These are phyloP conservation scores for Physcomitrium patens DNA, from an alignment of 225 moss, liverwort and hornwort genomes.

Conservation along the genomic window DNA sequence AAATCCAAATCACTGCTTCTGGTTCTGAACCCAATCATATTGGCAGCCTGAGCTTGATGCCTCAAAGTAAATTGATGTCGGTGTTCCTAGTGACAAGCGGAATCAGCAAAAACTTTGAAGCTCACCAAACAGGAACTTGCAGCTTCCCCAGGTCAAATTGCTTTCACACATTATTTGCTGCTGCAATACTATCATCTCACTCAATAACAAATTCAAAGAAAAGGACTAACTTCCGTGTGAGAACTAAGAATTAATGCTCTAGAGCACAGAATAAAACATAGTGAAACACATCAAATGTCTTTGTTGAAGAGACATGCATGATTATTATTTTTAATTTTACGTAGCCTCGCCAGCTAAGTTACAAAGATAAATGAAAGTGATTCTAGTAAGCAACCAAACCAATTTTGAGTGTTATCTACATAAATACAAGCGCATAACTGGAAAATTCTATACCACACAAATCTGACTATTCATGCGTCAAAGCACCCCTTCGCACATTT, in stretches of 20 bases:
- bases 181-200: background rate
- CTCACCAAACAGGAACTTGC: too few relatives aligned
- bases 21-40: too few relatives aligned
- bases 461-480: conserved; percentile 14
- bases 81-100: too few relatives aligned
- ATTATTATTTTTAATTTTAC: background rate
- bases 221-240: background rate
- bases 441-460: conserved; percentile 22
- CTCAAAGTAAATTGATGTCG: too few relatives aligned
- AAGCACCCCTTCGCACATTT: background rate
- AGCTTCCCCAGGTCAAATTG: too few relatives aligned
- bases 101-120: too few relatives aligned
- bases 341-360: conserved; percentile 14
- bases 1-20: too few relatives aligned
- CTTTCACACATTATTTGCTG: background rate
- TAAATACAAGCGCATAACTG: conserved; percentile 27
- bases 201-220: background rate
- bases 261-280: conserved; percentile 24
- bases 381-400: conserved; percentile 25
- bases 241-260: conserved; percentile 28
- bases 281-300: conserved; percentile 17
- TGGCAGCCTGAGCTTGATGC: too few relatives aligned
- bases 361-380: conserved; percentile 17
- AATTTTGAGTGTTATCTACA: conserved; percentile 32
- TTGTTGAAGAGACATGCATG: background rate